Percentiles rank a stretch among this genome's conserved stretches.
Evolutionary conservation across 2,329 filamentous ascomycete genomes (phyloP).

Genomic region (Aspergillus tubingensis): DNA sequence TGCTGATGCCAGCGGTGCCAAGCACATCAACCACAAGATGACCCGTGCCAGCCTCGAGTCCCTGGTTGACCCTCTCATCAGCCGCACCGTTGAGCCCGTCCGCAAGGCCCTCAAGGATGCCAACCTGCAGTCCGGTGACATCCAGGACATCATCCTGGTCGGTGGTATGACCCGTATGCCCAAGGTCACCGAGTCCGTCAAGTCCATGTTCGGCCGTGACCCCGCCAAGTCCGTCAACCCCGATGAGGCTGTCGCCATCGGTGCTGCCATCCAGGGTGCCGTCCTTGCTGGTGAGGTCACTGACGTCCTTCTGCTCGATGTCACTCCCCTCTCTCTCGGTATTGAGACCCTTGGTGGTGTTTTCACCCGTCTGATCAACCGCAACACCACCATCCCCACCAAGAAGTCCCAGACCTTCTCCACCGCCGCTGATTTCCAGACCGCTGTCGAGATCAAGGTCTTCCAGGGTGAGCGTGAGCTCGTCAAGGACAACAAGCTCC

Average conservation of each 20-base stretch:
- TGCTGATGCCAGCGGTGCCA: conserved; percentile 89
- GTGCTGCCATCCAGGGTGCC: conserved; percentile 95
- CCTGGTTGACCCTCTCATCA: conserved; percentile 87
- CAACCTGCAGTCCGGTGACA: conserved; percentile 84
- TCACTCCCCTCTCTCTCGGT: conserved; percentile 93
- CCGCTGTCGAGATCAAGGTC: conserved; percentile 98
- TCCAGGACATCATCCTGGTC: conserved; percentile 96
- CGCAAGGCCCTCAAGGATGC: conserved; percentile 97
- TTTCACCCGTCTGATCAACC: conserved; percentile 97
- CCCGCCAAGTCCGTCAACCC: conserved; percentile 98
- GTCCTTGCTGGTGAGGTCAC: conserved; percentile 96
- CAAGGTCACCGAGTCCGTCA: conserved; percentile 94
- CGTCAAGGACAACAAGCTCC: conserved; percentile 95
- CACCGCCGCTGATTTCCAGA: conserved; percentile 96
- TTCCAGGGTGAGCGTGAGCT: conserved; percentile 99
- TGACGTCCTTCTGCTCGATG: conserved; percentile 91
- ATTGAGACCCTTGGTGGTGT: conserved; percentile 98
- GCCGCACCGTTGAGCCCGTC: conserved; percentile 83
- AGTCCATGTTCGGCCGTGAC: conserved; percentile 94
- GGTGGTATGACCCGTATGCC: conserved; percentile 99
- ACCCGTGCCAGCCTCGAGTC: conserved; percentile 88
- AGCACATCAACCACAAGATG: conserved; percentile 98
- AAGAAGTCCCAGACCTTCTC: conserved; percentile 99
- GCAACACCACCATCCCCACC: conserved; percentile 98
- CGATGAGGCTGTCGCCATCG: conserved; percentile 96